A percentile compares a stretch with the other conserved stretches of the same genome.
phyloP scores from a whole-genome alignment of 176 grass and related monocot species.

The Tuctoria greenei region DNA sequence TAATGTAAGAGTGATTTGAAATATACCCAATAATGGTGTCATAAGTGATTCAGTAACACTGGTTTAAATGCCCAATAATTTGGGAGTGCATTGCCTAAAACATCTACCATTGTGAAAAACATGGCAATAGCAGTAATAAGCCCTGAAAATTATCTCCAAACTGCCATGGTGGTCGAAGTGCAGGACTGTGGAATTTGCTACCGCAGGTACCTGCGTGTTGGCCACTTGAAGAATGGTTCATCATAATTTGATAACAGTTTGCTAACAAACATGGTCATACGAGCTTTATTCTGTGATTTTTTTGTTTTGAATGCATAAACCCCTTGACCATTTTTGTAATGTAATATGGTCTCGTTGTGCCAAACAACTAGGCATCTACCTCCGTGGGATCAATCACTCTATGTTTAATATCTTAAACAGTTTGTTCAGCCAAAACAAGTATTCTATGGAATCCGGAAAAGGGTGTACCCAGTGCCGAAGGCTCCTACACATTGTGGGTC shows the following conservation, averaged over 20 bases:
- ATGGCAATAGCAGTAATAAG: neutral
- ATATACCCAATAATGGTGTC: neutral
- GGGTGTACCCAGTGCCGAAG: too few relatives aligned
- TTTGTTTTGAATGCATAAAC: neutral
- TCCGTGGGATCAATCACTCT: neutral
- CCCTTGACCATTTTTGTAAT: neutral
- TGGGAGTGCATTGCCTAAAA: neutral
- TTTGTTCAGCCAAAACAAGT: neutral
- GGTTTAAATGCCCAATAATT: neutral
- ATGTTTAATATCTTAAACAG: slow-evolving; percentile 20
- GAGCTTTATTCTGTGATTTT: neutral
- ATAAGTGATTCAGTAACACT: neutral
- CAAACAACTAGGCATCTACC: neutral
- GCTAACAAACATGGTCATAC: neutral
- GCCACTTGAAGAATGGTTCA: slow-evolving; percentile 1
- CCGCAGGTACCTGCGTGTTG: neutral
- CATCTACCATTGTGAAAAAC: neutral
- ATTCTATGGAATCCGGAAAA: slow-evolving; percentile 6
- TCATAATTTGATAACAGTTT: neutral
- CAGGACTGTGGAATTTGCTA: neutral
- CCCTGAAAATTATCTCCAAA: neutral
- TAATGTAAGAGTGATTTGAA: neutral
- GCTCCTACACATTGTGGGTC: too few relatives aligned
- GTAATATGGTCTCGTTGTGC: neutral
- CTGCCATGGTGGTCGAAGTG: neutral